Conservation (phyloP, 495 filamentous ascomycete species). For the Annulohypoxylon moriforme region DNA sequence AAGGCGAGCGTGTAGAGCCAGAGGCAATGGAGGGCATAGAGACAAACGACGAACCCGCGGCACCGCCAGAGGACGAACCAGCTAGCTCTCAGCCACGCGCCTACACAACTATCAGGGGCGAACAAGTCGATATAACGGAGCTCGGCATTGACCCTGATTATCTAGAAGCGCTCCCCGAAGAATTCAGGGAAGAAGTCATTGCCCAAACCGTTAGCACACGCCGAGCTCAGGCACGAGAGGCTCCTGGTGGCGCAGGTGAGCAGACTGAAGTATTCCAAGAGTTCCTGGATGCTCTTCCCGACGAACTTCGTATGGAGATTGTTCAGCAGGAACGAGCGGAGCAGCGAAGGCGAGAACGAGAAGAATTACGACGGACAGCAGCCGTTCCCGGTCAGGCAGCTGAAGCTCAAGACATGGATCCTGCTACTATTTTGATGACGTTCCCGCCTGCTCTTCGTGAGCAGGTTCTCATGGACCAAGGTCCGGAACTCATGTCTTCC, state of each 20-base stretch:
- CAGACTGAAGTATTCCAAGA: constrained; percentile 92
- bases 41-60: constrained; percentile 57
- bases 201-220: constrained; percentile 86
- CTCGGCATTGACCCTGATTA: constrained; percentile 95
- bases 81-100: constrained; percentile 64
- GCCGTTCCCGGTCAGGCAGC: constrained; percentile 63
- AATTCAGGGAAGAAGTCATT: constrained; percentile 94
- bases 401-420: constrained; percentile 85
- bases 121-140: constrained; percentile 88
- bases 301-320: constrained; percentile 89
- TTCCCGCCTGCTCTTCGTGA: constrained; percentile 87
- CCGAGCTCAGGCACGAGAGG: constrained; percentile 77
- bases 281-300: constrained; percentile 91
- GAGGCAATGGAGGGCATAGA: constrained; percentile 92
- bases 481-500: constrained; percentile 87
- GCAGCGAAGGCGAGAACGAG: constrained; percentile 87
- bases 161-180: constrained; percentile 92
- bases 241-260: constrained; percentile 72
- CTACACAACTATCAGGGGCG: constrained; percentile 82
- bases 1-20: constrained; percentile 49
- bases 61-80: constrained; percentile 48
- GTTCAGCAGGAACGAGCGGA: constrained; percentile 89
- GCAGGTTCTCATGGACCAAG: constrained; percentile 88
- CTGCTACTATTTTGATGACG: constrained; percentile 90
- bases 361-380: constrained; percentile 70